Conservation (phyloP, 2,329 filamentous ascomycete genomes). For the Fusarium domesticum region DNA sequence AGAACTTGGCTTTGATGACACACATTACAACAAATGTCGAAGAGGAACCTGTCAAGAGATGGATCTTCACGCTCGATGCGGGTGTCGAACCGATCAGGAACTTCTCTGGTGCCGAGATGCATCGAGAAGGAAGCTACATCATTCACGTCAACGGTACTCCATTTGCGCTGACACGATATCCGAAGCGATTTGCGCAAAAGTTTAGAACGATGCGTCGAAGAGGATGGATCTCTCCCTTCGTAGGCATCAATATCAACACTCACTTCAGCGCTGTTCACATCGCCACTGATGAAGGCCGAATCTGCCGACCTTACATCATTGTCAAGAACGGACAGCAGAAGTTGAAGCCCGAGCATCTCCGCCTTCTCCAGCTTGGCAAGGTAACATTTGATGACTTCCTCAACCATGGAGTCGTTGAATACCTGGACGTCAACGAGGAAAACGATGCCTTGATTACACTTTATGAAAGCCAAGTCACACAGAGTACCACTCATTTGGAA, state of each 20-base stretch:
- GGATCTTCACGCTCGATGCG: conserved; percentile 82
- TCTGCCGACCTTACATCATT: conserved; percentile 93
- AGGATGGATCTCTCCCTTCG: conserved; percentile 91
- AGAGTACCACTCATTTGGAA: conserved; percentile 87
- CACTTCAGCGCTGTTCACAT: conserved; percentile 91
- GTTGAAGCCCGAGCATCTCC: conserved; percentile 74
- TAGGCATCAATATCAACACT: conserved; percentile 93
- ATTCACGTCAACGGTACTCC: conserved; percentile 96
- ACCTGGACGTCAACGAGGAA: conserved; percentile 97
- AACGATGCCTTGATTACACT: conserved; percentile 93
- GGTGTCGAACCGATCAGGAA: conserved; percentile 74
- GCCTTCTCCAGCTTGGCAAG: conserved; percentile 76
- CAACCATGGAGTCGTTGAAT: conserved; percentile 85
- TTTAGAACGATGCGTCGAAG: conserved; percentile 86
- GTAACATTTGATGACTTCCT: conserved; percentile 94
- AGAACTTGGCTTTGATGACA: conserved; percentile 97
- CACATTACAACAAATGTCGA: conserved; percentile 98
- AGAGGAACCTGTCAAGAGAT: conserved; percentile 81
- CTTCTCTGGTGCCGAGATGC: conserved; percentile 77
- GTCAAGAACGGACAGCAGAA: conserved; percentile 84
- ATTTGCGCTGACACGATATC: conserved; percentile 78
- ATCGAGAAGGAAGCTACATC: conserved; percentile 77
- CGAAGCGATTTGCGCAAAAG: conserved; percentile 78
- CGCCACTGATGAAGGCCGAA: conserved; percentile 93
- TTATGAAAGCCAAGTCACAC: conserved; percentile 79